A percentile compares a stretch with the other conserved stretches of the same genome.
Evolutionary conservation across 257 asterid species (phyloP).

Genomic region (Mentha longifolia): DNA sequence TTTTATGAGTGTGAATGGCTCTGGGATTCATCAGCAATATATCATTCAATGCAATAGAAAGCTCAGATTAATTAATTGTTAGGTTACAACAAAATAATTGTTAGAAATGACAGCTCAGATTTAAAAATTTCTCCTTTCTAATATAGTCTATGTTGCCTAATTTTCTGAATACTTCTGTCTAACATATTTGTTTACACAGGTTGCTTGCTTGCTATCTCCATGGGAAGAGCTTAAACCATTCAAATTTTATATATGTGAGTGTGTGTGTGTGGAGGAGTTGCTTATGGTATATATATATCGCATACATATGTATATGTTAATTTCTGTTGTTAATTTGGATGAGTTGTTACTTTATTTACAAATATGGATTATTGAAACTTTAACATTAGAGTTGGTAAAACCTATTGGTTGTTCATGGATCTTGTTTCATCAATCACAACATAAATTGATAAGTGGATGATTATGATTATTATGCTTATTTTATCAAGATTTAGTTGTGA

Average conservation of each 20-base stretch:
- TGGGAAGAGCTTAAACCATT: constrained; percentile 1
- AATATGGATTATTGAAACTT: background rate
- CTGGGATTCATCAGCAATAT: constrained; percentile 12
- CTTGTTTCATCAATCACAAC: background rate
- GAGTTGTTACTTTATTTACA: background rate
- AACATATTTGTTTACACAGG: background rate
- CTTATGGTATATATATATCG: background rate
- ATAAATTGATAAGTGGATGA: background rate
- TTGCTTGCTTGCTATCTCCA: constrained; percentile 1
- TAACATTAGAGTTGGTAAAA: background rate
- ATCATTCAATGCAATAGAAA: background rate
- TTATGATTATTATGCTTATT: background rate
- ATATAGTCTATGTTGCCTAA: background rate
- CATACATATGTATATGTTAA: background rate
- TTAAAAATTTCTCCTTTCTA: background rate
- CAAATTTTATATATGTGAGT: background rate
- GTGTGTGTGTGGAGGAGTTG: background rate
- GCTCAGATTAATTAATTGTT: background rate
- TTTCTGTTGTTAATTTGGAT: background rate
- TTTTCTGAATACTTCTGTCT: background rate
- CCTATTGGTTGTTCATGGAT: background rate
- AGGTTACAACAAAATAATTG: background rate
- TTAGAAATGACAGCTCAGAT: background rate
- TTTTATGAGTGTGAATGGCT: constrained; percentile 7
- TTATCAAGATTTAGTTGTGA: too few species aligned